Conservation (phyloP, 768 basidiomycete species). For the Lactarius evosmus region DNA sequence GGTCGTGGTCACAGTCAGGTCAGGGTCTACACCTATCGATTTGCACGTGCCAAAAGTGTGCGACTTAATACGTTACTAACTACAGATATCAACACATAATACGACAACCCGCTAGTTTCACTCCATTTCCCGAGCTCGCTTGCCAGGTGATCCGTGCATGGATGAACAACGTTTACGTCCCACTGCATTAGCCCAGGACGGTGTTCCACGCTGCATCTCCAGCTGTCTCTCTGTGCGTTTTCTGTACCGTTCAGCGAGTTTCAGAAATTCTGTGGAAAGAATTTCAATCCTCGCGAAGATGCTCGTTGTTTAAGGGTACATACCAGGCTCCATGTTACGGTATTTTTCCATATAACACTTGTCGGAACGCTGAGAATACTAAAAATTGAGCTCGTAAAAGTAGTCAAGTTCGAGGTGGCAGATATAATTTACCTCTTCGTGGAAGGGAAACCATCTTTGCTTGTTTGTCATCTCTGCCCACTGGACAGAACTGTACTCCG, state of each 20-base stretch:
- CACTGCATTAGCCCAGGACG: conserved; percentile 29
- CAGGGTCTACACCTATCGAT: conserved; percentile 21
- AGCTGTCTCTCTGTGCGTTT: conserved; percentile 19
- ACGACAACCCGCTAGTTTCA: neutral
- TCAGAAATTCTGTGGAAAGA: conserved; percentile 15
- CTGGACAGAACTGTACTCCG: conserved; percentile 36
- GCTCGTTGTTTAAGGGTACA: neutral
- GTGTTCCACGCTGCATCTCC: conserved; percentile 29
- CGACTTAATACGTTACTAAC: neutral
- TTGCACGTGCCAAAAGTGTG: conserved; percentile 21
- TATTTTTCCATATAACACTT: conserved; percentile 14
- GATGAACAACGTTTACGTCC: conserved; percentile 20
- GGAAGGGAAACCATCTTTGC: conserved; percentile 57
- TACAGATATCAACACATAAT: conserved; percentile 16
- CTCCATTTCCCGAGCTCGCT: conserved; percentile 16
- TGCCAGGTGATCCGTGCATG: neutral
- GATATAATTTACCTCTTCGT: conserved; percentile 43
- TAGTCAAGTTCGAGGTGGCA: too few relatives aligned
- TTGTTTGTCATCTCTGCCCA: conserved; percentile 43
- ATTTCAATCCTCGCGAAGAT: neutral
- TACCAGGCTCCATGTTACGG: conserved; percentile 18
- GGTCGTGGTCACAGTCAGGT: conserved; percentile 30
- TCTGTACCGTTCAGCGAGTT: conserved; percentile 32
- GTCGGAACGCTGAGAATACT: conserved; percentile 22
- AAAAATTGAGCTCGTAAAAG: neutral